These are phyloP conservation scores for Aureobasidium lini DNA, from an alignment of 2,329 filamentous ascomycete species.

Conservation along the genomic window DNA sequence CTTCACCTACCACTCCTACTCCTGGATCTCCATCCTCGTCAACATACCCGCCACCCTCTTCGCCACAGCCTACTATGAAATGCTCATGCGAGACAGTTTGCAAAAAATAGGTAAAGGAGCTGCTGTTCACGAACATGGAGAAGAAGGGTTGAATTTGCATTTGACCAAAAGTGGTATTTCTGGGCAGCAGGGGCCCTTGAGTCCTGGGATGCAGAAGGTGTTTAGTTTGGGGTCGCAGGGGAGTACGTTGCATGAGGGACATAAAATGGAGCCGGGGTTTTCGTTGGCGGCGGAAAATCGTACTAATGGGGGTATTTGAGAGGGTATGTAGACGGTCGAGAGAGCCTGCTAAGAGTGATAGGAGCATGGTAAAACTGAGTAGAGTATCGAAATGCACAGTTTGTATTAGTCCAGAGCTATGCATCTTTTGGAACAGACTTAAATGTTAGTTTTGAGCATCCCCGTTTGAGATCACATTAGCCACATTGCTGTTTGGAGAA, in stretches of 20 bases:
- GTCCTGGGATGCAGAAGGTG: conserved; percentile 15
- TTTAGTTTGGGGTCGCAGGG: background rate
- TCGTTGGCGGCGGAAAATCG: background rate
- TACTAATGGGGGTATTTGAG: background rate
- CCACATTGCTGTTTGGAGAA: too few relatives aligned
- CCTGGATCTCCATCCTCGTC: conserved; percentile 48
- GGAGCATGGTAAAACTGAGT: too few relatives aligned
- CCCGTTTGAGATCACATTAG: too few relatives aligned
- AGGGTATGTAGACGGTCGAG: background rate
- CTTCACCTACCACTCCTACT: conserved; percentile 41
- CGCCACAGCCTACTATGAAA: conserved; percentile 48
- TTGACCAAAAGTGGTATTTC: conserved; percentile 28
- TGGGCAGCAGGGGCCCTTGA: conserved; percentile 14
- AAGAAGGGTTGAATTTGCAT: conserved; percentile 42
- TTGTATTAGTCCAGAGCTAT: too few relatives aligned
- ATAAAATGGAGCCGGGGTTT: conserved; percentile 1
- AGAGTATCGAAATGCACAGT: too few relatives aligned
- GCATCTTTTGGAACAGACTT: too few relatives aligned
- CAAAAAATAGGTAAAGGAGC: conserved; percentile 44
- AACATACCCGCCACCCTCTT: conserved; percentile 52
- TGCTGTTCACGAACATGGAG: conserved; percentile 43
- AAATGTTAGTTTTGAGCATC: too few relatives aligned
- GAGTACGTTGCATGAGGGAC: background rate
- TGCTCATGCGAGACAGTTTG: conserved; percentile 47
- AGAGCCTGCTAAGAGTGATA: too few relatives aligned